Conservation (phyloP, 2,329 filamentous ascomycete genomes). For the Colletotrichum graminicola region DNA sequence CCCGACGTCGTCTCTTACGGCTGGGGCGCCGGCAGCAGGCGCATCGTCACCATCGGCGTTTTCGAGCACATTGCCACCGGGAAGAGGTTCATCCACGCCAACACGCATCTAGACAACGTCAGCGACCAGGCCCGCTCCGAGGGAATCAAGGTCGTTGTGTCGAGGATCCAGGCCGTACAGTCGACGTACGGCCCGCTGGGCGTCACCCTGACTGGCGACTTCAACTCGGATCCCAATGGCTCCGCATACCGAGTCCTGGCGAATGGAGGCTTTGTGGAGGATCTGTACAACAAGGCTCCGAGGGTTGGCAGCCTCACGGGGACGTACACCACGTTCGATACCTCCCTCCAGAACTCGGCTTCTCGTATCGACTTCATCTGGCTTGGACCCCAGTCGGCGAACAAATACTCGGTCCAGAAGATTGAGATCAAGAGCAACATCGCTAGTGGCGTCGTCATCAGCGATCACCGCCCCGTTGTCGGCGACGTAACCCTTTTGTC, state of each 20-base stretch:
- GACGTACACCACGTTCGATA: slow-evolving; percentile 74
- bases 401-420: slow-evolving; percentile 57
- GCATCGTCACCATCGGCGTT: slow-evolving; percentile 62
- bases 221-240: slow-evolving; percentile 60
- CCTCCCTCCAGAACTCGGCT: slow-evolving; percentile 53
- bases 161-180: slow-evolving; percentile 48
- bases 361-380: slow-evolving; percentile 76
- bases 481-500: slow-evolving; percentile 60
- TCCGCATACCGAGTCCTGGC: slow-evolving; percentile 47
- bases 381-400: slow-evolving; percentile 51
- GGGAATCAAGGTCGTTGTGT: slow-evolving; percentile 58
- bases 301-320: slow-evolving; percentile 49
- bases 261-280: slow-evolving; percentile 48
- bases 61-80: slow-evolving; percentile 58
- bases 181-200: slow-evolving; percentile 46
- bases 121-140: slow-evolving; percentile 57
- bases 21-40: slow-evolving; percentile 62
- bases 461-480: slow-evolving; percentile 77
- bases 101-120: slow-evolving; percentile 67
- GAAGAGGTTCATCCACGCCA: slow-evolving; percentile 57
- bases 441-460: slow-evolving; percentile 62
- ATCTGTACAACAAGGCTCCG: slow-evolving; percentile 52
- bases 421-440: slow-evolving; percentile 71
- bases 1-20: slow-evolving; percentile 68
- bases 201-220: slow-evolving; percentile 62